phyloP scores from a whole-genome alignment of 306 rosid genomes.

The Dryas octopetala region DNA sequence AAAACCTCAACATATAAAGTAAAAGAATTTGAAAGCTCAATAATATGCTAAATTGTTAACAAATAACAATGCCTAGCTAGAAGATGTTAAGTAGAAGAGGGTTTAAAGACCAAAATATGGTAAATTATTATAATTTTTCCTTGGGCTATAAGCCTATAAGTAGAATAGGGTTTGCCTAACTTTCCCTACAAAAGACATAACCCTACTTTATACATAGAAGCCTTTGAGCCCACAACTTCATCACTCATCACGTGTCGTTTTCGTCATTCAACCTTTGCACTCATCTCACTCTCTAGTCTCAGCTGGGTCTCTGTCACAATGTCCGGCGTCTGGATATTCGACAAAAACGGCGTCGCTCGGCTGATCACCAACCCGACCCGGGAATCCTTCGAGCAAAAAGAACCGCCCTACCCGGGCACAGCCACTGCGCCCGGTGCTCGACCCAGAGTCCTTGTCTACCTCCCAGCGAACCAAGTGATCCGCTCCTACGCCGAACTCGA shows the following conservation, averaged over 20 bases:
- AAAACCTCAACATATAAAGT: no score
- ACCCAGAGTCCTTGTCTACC: slow-evolving; percentile 62
- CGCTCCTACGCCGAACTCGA: slow-evolving; percentile 62
- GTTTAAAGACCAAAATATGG: no score
- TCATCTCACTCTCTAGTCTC: background rate
- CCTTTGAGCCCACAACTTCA: background rate
- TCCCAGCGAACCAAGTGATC: slow-evolving; percentile 64
- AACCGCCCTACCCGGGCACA: slow-evolving; percentile 48
- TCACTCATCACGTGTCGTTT: background rate
- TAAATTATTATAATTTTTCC: background rate
- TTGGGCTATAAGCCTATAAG: background rate
- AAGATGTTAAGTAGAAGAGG: no score
- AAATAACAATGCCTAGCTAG: no score
- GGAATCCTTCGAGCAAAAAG: slow-evolving; percentile 73
- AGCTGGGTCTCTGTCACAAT: slow-evolving; percentile 22
- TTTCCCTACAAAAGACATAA: slow-evolving; percentile 5
- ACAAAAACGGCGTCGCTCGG: slow-evolving; percentile 82
- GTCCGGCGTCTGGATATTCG: slow-evolving; percentile 96
- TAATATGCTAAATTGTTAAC: no score
- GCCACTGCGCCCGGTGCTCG: slow-evolving; percentile 90
- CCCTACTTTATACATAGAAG: background rate
- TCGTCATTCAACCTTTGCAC: background rate
- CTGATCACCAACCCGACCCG: slow-evolving; percentile 68
- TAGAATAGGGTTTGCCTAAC: background rate
- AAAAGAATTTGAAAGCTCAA: no score